Base-by-base conservation (phyloP, 345 rosid genomes). In the Lagerstroemia speciosa region DNA sequence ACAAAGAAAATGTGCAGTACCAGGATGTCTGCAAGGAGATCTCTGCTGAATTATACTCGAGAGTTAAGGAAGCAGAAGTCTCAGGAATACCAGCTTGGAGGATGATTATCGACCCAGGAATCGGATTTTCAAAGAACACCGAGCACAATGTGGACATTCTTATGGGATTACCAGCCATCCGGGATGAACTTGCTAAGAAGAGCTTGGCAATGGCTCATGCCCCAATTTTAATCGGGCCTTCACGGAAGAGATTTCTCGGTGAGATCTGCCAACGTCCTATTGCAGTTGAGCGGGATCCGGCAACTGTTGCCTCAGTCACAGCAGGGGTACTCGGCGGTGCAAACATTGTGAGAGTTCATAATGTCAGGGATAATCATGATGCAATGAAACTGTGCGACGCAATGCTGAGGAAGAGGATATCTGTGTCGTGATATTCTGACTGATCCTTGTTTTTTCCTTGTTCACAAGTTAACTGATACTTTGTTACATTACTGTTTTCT, bases 71-170 rank as follows among this genome's bases (percentile, higher is more conserved):
- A 69, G 99, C 96, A 8, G 98, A 94, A 70, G 41, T 80, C 33
- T 78, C 86, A 0, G 98, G 99, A 41, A 77, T 91, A 73, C 97
- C 96, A 14, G 84, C 96, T 61, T 94, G 99, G 98, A 88, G 93
- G 78, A 82, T 94, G 68, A 84, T 94, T 52, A 75, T 83, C 24
- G 96, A 91, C 78, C 95, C 96, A 17, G 98, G 98, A 71, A 74
- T 94, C 40, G 98, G 99, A 60, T 94, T 94, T 67, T 94, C 98
- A 27, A 94, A 94, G 85, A 81, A 74, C 16, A 76, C 84, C 3
- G 80, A 83, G 70, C 86, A 94, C 5, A 91, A 88, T 77, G 66
- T 94, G 75, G 91, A 89, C 72, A 77, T 94, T 40, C 89, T 94
- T 7, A 68, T 24, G 48, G 85, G 89, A 2, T 76, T 91, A 8